Conservation (phyloP, 208 protist genomes). For the Trypanosoma conorhini region DNA sequence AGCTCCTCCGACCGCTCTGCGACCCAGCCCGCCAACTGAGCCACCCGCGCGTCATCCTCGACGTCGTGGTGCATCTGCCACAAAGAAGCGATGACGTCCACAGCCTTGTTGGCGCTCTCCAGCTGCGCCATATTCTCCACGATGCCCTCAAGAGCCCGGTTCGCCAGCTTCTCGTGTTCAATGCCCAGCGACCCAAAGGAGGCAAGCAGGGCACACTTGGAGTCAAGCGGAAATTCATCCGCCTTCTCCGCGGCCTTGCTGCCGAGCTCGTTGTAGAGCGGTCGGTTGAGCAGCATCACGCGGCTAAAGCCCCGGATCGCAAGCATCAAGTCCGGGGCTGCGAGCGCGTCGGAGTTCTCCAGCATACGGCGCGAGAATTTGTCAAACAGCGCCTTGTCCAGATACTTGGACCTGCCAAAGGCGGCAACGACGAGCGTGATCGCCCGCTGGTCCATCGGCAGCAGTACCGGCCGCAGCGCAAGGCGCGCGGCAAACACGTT, state of each 20-base stretch:
- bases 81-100: conserved; percentile 54
- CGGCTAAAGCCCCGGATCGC: conserved; percentile 63
- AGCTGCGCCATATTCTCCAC: conserved; percentile 27
- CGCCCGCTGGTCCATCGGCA: conserved; percentile 46
- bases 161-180: conserved; percentile 36
- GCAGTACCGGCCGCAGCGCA: conserved; percentile 37
- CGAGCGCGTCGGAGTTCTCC: conserved; percentile 38
- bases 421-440: conserved; percentile 57
- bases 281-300: conserved; percentile 59
- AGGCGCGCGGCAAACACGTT: conserved; percentile 62
- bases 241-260: conserved; percentile 27
- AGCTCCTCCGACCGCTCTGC: conserved; percentile 43
- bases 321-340: conserved; percentile 59
- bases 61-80: conserved; percentile 68
- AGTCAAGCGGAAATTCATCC: conserved; percentile 47
- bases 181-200: conserved; percentile 60
- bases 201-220: conserved; percentile 57
- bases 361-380: conserved; percentile 36
- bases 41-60: conserved; percentile 12
- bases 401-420: conserved; percentile 72
- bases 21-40: conserved; percentile 38
- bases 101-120: conserved; percentile 45
- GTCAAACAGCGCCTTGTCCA: conserved; percentile 74
- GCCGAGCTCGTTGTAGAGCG: conserved; percentile 65
- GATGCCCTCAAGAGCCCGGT: conserved; percentile 31